Evolutionary conservation across 2,329 filamentous ascomycete species (phyloP), one percentile per base, ranked within the genome.

Genomic region (Alternaria ethzedia): DNA sequence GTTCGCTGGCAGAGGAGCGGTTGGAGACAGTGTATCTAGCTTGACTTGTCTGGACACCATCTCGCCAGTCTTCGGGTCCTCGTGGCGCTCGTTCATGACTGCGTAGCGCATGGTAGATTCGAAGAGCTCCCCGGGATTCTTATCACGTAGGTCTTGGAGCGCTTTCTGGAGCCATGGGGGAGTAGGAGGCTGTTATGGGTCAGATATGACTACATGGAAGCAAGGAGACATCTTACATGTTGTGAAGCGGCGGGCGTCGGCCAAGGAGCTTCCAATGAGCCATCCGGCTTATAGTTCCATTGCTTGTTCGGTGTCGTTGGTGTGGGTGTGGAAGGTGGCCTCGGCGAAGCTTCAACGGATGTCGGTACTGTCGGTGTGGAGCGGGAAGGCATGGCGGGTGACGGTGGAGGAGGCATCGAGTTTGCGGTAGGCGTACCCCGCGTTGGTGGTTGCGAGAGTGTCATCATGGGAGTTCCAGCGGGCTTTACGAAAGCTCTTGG

Each of bases 71-170:
- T 87, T 84, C 11, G 67, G 68, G 46, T 74, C 68, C 55, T 68
- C 65, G 21, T 69, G 65, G 11, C 68, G 70, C 64, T 87, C 87
- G 78, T 97, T 91, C 66, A 97, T 87, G 62, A 91, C 90, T 23
- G 89, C 92, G 80, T 96, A 94, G 64, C 94, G 93, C 96, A 99
- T 99, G 21, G 91, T 87, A 57, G 90, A 91, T 80, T 97, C 93
- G 78, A 98, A 98, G 28, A 87, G 86, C 78, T 97, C 94, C 71
- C 90, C 87, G 4, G 92, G 90, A 75, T 97, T 95, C 17, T 81
- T 81, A 63, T 86, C 84, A 70, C 89, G 89, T 60, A 98, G 87
- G 23, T 89, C 86, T 63, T 87, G 84, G n/a, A 98, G 87, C 57
- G 92, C 91, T 41, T 86, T 82, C 61, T 86, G 84, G 59, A 99